Evolutionary conservation across 306 rosid species (phyloP).

Genomic region (Datisca glomerata): DNA sequence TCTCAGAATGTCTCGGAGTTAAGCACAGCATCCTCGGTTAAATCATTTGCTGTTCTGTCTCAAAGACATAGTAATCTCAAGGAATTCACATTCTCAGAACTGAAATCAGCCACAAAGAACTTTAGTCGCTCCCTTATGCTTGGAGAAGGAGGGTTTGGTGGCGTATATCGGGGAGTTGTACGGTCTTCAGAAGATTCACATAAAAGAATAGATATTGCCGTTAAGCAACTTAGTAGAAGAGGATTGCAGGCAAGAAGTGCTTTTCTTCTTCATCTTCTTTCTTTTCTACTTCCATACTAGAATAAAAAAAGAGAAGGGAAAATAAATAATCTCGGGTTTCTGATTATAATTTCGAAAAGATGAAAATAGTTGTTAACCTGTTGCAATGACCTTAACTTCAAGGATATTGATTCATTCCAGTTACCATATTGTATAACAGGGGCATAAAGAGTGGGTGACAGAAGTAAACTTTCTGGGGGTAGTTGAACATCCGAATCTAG

Average conservation of each 20-base stretch:
- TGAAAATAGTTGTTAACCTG: no score
- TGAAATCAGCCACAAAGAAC: conserved; percentile 46
- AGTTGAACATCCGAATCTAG: conserved; percentile 43
- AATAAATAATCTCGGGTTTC: no score
- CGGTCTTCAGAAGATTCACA: conserved; percentile 21
- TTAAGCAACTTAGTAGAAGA: conserved; percentile 49
- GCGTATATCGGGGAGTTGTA: conserved; percentile 37
- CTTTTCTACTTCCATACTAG: neutral
- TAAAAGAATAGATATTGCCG: conserved; percentile 38
- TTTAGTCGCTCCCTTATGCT: conserved; percentile 44
- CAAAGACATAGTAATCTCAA: conserved; percentile 36
- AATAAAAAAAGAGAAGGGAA: no score
- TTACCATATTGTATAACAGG: conserved; percentile 18
- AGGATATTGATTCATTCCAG: neutral
- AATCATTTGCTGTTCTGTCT: conserved; percentile 36
- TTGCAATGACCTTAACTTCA: no score
- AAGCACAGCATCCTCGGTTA: conserved; percentile 32
- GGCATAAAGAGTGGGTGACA: conserved; percentile 63
- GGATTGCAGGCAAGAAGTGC: conserved; percentile 55
- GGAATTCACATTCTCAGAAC: conserved; percentile 42
- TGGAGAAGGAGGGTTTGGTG: conserved; percentile 58
- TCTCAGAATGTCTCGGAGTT: conserved; percentile 39
- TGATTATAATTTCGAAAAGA: no score
- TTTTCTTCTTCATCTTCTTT: conserved; percentile 1
- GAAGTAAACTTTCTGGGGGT: conserved; percentile 52